Conservation (phyloP, 2,329 filamentous ascomycete genomes). For the Colletotrichum trifolii region DNA sequence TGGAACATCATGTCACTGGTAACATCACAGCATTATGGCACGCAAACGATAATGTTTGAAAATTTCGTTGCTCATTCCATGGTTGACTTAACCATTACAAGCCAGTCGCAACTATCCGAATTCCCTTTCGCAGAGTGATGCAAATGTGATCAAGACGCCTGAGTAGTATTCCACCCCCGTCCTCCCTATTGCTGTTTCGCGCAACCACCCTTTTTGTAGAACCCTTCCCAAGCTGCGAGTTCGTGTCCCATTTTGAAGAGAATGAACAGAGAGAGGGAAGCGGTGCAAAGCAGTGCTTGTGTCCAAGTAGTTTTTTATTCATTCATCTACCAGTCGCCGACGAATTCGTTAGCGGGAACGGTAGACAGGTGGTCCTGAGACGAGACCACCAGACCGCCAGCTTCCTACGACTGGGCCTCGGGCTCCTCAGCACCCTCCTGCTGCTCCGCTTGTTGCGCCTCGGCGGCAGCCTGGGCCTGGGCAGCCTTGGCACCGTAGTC, state of each 20-base stretch:
- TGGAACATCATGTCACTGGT: constrained; percentile 7
- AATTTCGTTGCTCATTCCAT: constrained; percentile 39
- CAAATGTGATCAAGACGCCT: constrained; percentile 41
- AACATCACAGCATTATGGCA: not conserved
- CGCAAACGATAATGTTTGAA: constrained; percentile 25
- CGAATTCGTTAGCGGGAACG: not conserved
- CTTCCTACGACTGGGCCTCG: constrained; percentile 58
- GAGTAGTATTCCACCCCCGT: constrained; percentile 39
- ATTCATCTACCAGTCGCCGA: not conserved
- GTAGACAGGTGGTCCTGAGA: constrained; percentile 14
- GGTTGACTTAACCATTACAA: constrained; percentile 39
- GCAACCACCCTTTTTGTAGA: constrained; percentile 13
- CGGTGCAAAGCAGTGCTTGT: constrained; percentile 14
- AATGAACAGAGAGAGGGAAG: constrained; percentile 20
- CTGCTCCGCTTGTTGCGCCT: constrained; percentile 67
- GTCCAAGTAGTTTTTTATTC: no score
- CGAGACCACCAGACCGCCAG: constrained; percentile 37
- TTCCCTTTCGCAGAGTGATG: constrained; percentile 40
- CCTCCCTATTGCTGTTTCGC: constrained; percentile 32
- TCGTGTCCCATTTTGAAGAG: constrained; percentile 11
- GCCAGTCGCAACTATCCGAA: constrained; percentile 39
- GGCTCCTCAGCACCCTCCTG: constrained; percentile 66
- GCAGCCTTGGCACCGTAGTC: constrained; percentile 97
- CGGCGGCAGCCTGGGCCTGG: constrained; percentile 72
- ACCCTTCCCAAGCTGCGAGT: constrained; percentile 23